phyloP scores from a whole-genome alignment of 192 early-diverging fungal genomes.

The Lunasporangiospora selenospora region DNA sequence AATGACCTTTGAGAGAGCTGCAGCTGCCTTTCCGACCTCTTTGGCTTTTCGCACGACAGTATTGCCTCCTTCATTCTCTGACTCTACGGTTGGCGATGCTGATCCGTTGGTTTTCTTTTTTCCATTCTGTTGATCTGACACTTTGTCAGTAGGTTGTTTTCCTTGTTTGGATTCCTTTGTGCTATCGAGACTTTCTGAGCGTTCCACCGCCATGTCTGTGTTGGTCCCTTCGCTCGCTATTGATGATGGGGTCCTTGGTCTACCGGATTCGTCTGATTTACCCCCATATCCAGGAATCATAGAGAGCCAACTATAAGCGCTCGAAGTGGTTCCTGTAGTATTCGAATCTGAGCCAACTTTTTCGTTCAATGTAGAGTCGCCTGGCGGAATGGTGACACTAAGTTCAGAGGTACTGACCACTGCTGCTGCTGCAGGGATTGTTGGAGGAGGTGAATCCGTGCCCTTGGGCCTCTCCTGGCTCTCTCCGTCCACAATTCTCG shows the following conservation, averaged over 20 bases:
- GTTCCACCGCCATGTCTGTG: neutral
- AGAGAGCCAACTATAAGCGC: conserved; percentile 34
- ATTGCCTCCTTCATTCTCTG: neutral
- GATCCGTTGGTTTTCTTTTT: conserved; percentile 7
- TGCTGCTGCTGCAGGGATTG: conserved; percentile 3
- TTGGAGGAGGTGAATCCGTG: neutral
- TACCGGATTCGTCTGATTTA: conserved; percentile 6
- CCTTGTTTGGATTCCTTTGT: neutral
- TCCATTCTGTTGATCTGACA: neutral
- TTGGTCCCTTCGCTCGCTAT: conserved; percentile 10
- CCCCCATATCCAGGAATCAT: conserved; percentile 29
- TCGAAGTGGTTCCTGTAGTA: conserved; percentile 1
- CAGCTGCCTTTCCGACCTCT: conserved; percentile 21
- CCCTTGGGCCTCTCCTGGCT: neutral
- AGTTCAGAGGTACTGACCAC: conserved; percentile 25
- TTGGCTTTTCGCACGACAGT: conserved; percentile 17
- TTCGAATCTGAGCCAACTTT: neutral
- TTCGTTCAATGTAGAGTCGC: neutral
- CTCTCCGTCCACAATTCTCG: neutral
- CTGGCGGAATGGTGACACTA: conserved; percentile 10
- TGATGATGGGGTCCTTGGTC: neutral
- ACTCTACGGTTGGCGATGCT: conserved; percentile 25
- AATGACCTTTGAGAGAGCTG: conserved; percentile 32
- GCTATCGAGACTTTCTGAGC: conserved; percentile 11
- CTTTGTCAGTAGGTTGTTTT: conserved; percentile 1